Evolutionary conservation across 495 filamentous ascomycete species (phyloP), one percentile per base, ranked within the genome.

Genomic region (Echria macrotheca): DNA sequence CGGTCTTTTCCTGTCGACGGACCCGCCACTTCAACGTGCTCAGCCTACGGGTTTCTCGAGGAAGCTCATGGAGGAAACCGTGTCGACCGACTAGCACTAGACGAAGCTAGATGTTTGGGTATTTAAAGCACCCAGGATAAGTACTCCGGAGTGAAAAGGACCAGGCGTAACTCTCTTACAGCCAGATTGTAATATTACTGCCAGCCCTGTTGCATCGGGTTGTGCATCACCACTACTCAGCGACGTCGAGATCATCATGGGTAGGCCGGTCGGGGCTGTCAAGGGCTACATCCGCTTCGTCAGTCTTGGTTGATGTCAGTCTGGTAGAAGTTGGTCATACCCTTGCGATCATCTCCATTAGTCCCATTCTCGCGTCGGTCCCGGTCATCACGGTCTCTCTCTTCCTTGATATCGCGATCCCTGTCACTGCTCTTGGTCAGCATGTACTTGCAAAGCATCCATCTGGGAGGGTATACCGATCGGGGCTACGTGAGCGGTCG

Each of bases 201-300:
- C 9, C 8, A 17, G n/a, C n/a, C n/a, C n/a, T n/a, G n/a, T n/a
- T n/a, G n/a, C n/a, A n/a, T n/a, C n/a, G n/a, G n/a, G n/a, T n/a
- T n/a, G n/a, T n/a, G n/a, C n/a, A n/a, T n/a, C n/a, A n/a, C n/a
- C 35, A 35, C 56, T 85, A 95, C 79, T 97, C 93, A 65, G 91
- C 93, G 66, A 91, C 91, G 68, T 98, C 93, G 60, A 98, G 79
- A 65, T 98, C 93, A 70, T 98, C 94, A 65, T 96, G 91, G 57
- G 83, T 84, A 44, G 90, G 85, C 49, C 85, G 79, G 40, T 64
- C 63, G 10, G 88, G 84, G 54, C 87, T 85, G 38, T 91, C 87
- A 65, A 85, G 70, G 62, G 80, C 73, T 74, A 45, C 11, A 36
- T 39, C 32, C 18, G 15, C 18, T 22, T 29, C 40, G 35, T 15